Evolutionary conservation across 768 basidiomycete species (phyloP), one percentile per base, ranked within the genome.

Genomic region (Xanthoconium purpureum): DNA sequence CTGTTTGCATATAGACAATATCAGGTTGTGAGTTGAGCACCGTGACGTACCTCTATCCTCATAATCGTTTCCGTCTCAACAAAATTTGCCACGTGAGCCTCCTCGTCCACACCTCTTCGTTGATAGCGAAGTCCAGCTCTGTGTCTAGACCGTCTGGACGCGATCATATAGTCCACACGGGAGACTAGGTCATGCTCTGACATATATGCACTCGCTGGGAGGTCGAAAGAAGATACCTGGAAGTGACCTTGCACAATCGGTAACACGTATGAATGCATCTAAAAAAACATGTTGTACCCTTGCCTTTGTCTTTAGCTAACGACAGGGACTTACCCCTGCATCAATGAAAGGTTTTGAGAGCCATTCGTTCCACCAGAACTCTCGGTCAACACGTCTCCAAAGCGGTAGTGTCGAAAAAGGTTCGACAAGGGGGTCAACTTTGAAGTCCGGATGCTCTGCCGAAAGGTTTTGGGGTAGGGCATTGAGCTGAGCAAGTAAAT

Each of bases 331-430:
- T 73, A 94, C 93, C 20, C 94, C 94, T 44, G 87, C 87, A 58
- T 98, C 92, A 38, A 93, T 76, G 61, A 99, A 88, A 3, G 91
- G 87, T 61, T 88, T 88, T 29, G 83, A 79, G 55, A 98, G 79
- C 80, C 84, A 85, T 64, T 94, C 91, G 66, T 98, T 99, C 93
- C 94, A 98, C 90, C 94, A 98, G 70, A 92, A 98, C 42, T 89
- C 87, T 46, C 81, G 80, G 63, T 98, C 92, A 1, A 94, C 91
- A 13, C 94, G 78, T 29, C 94, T 81, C 94, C 96, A 98, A 5
- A 98, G 78, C 0, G 97, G 95, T 14, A 95, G 78, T 0, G 83
- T 84, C 1, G 87, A 75, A 57, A 83, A 79, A 0, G 93, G 91
- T 68, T 97, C 94, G 13, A 79, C 76, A 24, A 89, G 71, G 9